Conservation (phyloP, 495 filamentous ascomycete genomes). For the Penicillium waksmanii region DNA sequence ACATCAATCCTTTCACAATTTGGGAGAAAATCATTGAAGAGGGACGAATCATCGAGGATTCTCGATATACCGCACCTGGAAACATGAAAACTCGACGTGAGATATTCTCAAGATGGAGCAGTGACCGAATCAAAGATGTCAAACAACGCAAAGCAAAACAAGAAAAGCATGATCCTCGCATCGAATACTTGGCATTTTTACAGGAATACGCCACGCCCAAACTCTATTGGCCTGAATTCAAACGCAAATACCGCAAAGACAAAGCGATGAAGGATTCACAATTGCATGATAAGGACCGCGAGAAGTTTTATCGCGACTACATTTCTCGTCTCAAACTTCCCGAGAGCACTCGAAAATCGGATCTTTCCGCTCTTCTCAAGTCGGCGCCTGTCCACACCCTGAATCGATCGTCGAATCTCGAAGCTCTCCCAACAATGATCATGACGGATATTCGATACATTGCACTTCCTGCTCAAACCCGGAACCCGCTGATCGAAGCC, state of each 20-base stretch:
- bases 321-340: conserved; percentile 78
- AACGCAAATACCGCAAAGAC: conserved; percentile 84
- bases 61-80: conserved; percentile 77
- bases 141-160: conserved; percentile 73
- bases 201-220: conserved; percentile 82
- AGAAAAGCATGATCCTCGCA: conserved; percentile 82
- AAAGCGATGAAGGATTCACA: conserved; percentile 76
- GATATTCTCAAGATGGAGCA: conserved; percentile 79
- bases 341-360: conserved; percentile 73
- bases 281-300: conserved; percentile 82
- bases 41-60: conserved; percentile 80
- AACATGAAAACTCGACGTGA: conserved; percentile 83
- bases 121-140: conserved; percentile 68
- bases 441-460: conserved; percentile 81
- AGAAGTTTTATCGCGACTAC: conserved; percentile 89
- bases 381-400: conserved; percentile 64
- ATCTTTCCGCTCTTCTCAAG: conserved; percentile 77
- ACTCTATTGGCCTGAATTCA: conserved; percentile 96
- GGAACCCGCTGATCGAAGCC: conserved; percentile 74
- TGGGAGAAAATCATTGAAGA: conserved; percentile 89
- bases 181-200: conserved; percentile 83
- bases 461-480: conserved; percentile 66
- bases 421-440: conserved; percentile 68
- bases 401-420: conserved; percentile 65
- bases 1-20: conserved; percentile 83